Evolutionary conservation across 176 grass and related monocot species (phyloP).

Genomic region (Triticum turgidum): DNA sequence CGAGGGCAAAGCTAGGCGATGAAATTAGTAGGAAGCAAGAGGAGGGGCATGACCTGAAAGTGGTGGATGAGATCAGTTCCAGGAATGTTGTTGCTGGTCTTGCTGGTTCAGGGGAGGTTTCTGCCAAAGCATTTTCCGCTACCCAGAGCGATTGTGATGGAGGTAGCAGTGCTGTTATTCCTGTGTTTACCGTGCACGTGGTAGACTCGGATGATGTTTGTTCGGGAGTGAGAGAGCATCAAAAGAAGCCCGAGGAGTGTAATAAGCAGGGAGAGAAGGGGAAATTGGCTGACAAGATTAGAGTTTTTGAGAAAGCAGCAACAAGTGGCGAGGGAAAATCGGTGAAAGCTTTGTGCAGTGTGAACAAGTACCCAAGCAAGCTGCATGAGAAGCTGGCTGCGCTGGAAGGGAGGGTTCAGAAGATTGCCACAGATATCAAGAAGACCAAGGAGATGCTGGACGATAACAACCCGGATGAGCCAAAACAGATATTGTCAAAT

Average conservation of each 20-base stretch:
- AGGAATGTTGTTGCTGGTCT: not conserved
- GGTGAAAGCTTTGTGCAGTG: conserved; percentile 15
- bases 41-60: conserved; percentile 6
- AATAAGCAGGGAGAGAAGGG: conserved; percentile 39
- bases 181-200: conserved; percentile 67
- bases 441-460: conserved; percentile 91
- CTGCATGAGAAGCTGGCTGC: conserved; percentile 83
- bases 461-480: conserved; percentile 79
- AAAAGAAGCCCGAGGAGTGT: conserved; percentile 14
- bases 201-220: conserved; percentile 35
- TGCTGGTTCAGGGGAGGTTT: conserved; percentile 17
- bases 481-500: conserved; percentile 88
- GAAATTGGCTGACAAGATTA: conserved; percentile 65
- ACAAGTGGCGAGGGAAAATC: conserved; percentile 30
- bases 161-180: conserved; percentile 41
- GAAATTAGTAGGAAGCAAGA: conserved; percentile 40
- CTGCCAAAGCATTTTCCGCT: conserved; percentile 10
- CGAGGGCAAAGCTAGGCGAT: conserved; percentile 19
- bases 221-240: conserved; percentile 8
- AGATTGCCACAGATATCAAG: conserved; percentile 94
- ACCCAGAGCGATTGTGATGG: conserved; percentile 19
- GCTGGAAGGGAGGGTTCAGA: conserved; percentile 87
- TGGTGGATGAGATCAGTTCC: conserved; percentile 8
- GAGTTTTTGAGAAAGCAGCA: conserved; percentile 66
- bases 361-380: conserved; percentile 72